Evolutionary conservation across 495 filamentous ascomycete species (phyloP).

Genomic region (Xylaria bambusicola): DNA sequence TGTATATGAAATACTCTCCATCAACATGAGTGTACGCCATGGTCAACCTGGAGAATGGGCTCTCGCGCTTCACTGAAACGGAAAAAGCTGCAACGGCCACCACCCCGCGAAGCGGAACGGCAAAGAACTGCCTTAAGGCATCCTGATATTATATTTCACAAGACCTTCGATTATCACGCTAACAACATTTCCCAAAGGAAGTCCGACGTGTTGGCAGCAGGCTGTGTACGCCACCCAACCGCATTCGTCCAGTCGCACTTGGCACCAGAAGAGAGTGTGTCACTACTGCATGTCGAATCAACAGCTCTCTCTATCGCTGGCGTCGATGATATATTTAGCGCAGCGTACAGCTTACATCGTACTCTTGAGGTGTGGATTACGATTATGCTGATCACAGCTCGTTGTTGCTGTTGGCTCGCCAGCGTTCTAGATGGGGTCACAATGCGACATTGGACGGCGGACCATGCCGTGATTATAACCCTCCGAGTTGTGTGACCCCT

Average conservation of each 20-base stretch:
- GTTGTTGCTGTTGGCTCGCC: not conserved
- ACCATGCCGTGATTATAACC: not conserved
- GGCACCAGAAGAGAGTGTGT: not conserved
- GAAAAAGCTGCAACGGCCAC: too few relatives aligned
- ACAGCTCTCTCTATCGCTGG: not conserved
- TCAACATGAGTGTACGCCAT: not conserved
- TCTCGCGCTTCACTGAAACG: too few relatives aligned
- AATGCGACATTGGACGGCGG: not conserved
- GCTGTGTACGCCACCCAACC: too few relatives aligned
- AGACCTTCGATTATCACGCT: too few relatives aligned
- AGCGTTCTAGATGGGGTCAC: not conserved
- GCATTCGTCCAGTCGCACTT: not conserved
- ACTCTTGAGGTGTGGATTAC: not conserved
- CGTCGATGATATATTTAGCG: not conserved
- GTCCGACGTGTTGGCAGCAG: too few relatives aligned
- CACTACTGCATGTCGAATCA: not conserved
- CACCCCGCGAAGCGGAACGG: too few relatives aligned
- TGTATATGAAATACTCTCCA: constrained; percentile 4
- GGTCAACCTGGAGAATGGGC: not conserved
- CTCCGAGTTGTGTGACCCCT: not conserved
- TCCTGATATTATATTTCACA: too few relatives aligned
- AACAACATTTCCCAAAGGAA: too few relatives aligned
- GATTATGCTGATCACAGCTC: not conserved
- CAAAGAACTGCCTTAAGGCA: too few relatives aligned
- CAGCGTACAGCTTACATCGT: not conserved